phyloP scores from a whole-genome alignment of 257 asterid species.

The Schizonepeta tenuifolia region DNA sequence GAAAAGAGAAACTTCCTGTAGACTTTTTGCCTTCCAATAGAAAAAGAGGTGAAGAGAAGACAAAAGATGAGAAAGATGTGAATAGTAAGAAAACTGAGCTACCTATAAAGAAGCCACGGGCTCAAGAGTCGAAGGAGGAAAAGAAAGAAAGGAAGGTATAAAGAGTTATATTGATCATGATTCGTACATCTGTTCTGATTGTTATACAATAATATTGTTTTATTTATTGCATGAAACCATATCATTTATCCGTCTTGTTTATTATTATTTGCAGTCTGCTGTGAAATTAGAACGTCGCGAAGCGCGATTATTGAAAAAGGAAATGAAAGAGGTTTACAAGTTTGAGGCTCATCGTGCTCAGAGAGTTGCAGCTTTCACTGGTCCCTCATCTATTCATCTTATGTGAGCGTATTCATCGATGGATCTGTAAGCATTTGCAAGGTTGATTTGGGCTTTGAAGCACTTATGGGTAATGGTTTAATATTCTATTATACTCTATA shows the following conservation, averaged over 20 bases:
- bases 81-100: slow-evolving; percentile 45
- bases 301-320: slow-evolving; percentile 83
- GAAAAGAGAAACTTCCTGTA: slow-evolving; percentile 79
- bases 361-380: slow-evolving; percentile 87
- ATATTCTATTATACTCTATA: neutral
- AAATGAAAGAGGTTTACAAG: slow-evolving; percentile 71
- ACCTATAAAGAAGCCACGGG: slow-evolving; percentile 58
- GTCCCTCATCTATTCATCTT: slow-evolving; percentile 89
- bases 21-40: slow-evolving; percentile 70
- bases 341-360: slow-evolving; percentile 83
- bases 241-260: neutral
- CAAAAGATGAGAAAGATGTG: slow-evolving; percentile 48
- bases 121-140: slow-evolving; percentile 90
- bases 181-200: neutral
- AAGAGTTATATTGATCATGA: neutral
- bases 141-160: slow-evolving; percentile 92
- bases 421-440: neutral
- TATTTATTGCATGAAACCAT: neutral
- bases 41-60: slow-evolving; percentile 48
- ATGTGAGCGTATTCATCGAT: slow-evolving; percentile 50
- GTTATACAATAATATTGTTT: neutral
- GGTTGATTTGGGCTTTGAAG: neutral
- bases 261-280: slow-evolving; percentile 62
- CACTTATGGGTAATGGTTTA: neutral
- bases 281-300: slow-evolving; percentile 88